phyloP scores from a whole-genome alignment of 768 basidiomycete species.

The Pleurotus tuoliensis region DNA sequence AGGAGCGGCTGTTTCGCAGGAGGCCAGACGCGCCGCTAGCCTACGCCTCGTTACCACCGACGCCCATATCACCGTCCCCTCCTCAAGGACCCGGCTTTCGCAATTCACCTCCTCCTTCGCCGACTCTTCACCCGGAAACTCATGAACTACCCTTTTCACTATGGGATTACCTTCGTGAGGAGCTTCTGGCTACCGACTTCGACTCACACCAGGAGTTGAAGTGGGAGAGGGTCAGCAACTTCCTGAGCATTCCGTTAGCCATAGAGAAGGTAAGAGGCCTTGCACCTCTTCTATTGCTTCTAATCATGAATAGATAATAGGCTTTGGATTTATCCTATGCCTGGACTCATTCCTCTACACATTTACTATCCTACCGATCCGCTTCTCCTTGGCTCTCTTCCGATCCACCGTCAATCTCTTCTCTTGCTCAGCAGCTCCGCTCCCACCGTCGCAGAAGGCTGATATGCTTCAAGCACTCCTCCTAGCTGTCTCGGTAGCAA shows the following conservation, averaged over 20 bases:
- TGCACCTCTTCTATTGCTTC: constrained; percentile 6
- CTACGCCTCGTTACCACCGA: constrained; percentile 73
- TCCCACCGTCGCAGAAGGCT: constrained; percentile 88
- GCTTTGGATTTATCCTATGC: constrained; percentile 91
- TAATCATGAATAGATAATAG: constrained; percentile 58
- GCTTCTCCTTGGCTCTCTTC: constrained; percentile 63
- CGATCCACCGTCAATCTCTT: constrained; percentile 50
- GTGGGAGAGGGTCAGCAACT: constrained; percentile 96
- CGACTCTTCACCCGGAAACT: constrained; percentile 15
- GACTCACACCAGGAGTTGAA: constrained; percentile 92
- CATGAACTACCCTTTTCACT: constrained; percentile 63
- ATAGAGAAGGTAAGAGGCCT: constrained; percentile 77
- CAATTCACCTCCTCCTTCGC: constrained; percentile 26
- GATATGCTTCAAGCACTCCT: constrained; percentile 84
- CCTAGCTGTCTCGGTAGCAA: constrained; percentile 65
- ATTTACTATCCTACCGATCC: constrained; percentile 95
- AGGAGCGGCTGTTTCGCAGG: constrained; percentile 18
- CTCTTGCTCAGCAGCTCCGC: constrained; percentile 44
- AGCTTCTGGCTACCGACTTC: constrained; percentile 88
- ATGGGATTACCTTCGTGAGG: constrained; percentile 91
- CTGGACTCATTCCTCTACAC: constrained; percentile 97
- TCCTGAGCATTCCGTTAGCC: constrained; percentile 86
- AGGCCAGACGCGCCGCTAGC: constrained; percentile 36
- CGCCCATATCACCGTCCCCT: constrained; percentile 56
- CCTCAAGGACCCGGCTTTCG: constrained; percentile 22